Evolutionary conservation across 495 filamentous ascomycete species (phyloP).

Genomic region (Penicillium angulare): DNA sequence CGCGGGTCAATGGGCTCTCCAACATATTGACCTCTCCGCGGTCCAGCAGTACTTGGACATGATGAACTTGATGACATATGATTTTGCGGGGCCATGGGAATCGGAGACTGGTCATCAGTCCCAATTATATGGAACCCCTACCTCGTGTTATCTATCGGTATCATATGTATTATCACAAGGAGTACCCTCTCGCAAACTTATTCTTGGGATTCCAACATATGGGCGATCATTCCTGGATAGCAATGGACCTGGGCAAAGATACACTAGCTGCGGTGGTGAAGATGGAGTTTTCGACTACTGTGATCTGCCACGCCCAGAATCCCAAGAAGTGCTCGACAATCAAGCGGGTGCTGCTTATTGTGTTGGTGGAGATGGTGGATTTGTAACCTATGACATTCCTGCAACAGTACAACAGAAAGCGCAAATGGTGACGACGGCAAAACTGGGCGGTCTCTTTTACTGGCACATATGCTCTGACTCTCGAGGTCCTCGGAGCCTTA

Average conservation of each 20-base stretch:
- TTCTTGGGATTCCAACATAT: constrained; percentile 78
- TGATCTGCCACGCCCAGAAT: constrained; percentile 68
- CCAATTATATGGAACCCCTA: constrained; percentile 67
- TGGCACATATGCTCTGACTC: constrained; percentile 87
- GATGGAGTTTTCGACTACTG: constrained; percentile 83
- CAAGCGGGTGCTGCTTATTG: constrained; percentile 72
- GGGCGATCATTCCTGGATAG: constrained; percentile 78
- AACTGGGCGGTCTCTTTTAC: constrained; percentile 83
- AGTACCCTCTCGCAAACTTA: constrained; percentile 70
- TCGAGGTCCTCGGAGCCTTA: constrained; percentile 64
- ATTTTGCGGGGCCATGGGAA: constrained; percentile 82
- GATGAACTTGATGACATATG: constrained; percentile 83
- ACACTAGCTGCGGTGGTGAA: constrained; percentile 65
- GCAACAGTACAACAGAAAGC: constrained; percentile 84
- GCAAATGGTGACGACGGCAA: constrained; percentile 70
- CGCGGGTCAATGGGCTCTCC: constrained; percentile 70
- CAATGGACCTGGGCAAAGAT: constrained; percentile 60
- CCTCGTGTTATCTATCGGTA: constrained; percentile 66
- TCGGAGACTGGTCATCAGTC: constrained; percentile 71
- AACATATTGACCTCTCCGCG: constrained; percentile 69
- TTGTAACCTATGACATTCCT: constrained; percentile 83
- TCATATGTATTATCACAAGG: constrained; percentile 62
- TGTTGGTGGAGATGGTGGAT: constrained; percentile 77
- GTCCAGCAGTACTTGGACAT: constrained; percentile 69
- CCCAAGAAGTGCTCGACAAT: constrained; percentile 68